phyloP scores from a whole-genome alignment of 2,329 filamentous ascomycete species.

The Beauveria sp. region DNA sequence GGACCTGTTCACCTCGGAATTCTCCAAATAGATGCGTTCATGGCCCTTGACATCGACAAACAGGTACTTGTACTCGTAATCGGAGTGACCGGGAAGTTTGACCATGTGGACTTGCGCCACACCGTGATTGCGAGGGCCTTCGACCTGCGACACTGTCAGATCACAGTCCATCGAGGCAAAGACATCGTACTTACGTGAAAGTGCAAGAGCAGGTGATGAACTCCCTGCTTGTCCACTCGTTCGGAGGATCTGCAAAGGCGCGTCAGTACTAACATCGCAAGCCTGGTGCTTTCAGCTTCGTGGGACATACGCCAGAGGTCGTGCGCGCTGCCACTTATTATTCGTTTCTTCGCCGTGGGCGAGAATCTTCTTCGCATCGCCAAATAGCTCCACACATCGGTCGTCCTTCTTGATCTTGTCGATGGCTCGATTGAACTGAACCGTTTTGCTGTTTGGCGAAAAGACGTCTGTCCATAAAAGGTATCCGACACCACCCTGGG shows the following conservation, averaged over 20 bases:
- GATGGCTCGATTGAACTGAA: slow-evolving; percentile 82
- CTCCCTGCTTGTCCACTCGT: slow-evolving; percentile 64
- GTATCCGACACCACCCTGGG: slow-evolving; percentile 66
- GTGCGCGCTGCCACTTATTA: slow-evolving; percentile 70
- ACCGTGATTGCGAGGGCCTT: slow-evolving; percentile 68
- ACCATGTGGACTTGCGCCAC: slow-evolving; percentile 72
- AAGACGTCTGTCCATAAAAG: slow-evolving; percentile 78
- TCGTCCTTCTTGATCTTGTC: slow-evolving; percentile 67
- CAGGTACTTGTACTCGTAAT: slow-evolving; percentile 73
- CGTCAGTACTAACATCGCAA: slow-evolving; percentile 19
- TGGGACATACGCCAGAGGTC: slow-evolving; percentile 47
- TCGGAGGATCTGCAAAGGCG: slow-evolving; percentile 47
- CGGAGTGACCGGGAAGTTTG: slow-evolving; percentile 53
- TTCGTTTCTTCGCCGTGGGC: slow-evolving; percentile 75
- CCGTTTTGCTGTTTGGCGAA: slow-evolving; percentile 74
- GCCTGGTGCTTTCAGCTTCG: not conserved
- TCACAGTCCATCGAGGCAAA: not conserved
- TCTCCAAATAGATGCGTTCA: slow-evolving; percentile 57
- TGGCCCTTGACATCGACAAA: slow-evolving; percentile 72
- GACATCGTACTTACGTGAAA: slow-evolving; percentile 57
- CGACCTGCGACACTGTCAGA: slow-evolving; percentile 44
- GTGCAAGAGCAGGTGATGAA: slow-evolving; percentile 74
- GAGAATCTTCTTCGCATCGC: slow-evolving; percentile 64
- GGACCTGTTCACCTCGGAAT: slow-evolving; percentile 36
- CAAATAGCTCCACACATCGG: slow-evolving; percentile 65